These are phyloP conservation scores for Colletotrichum limetticola DNA, from an alignment of 2,329 filamentous ascomycete species.

Conservation along the genomic window DNA sequence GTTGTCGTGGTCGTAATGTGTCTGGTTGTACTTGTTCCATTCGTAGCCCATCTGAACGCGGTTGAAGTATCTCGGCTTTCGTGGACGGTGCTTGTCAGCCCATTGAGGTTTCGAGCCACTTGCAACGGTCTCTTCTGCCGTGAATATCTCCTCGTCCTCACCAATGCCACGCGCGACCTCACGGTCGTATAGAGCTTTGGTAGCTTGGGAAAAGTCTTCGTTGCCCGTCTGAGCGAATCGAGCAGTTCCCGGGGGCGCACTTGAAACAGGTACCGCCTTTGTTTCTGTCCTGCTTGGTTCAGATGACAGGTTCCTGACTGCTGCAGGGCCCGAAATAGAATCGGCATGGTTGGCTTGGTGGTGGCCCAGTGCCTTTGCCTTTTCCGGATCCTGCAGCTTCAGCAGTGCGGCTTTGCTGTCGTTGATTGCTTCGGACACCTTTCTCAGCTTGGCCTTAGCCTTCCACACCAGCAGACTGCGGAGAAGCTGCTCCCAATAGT, in stretches of 20 bases:
- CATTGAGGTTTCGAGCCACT: slow-evolving; percentile 76
- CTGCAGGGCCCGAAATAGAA: slow-evolving; percentile 44
- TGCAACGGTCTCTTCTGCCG: slow-evolving; percentile 84
- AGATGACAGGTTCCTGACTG: slow-evolving; percentile 29
- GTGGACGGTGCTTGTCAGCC: slow-evolving; percentile 85
- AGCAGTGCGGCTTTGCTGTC: slow-evolving; percentile 68
- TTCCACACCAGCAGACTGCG: slow-evolving; percentile 90
- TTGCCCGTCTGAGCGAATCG: slow-evolving; percentile 76
- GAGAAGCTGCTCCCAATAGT: slow-evolving; percentile 97
- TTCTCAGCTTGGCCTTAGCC: slow-evolving; percentile 84
- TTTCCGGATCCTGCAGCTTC: slow-evolving; percentile 73
- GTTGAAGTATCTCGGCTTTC: slow-evolving; percentile 97
- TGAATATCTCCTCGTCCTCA: slow-evolving; percentile 96
- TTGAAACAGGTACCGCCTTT: slow-evolving; percentile 27
- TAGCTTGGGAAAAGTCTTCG: slow-evolving; percentile 87
- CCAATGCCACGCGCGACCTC: slow-evolving; percentile 91
- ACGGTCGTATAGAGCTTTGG: slow-evolving; percentile 89
- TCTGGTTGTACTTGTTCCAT: slow-evolving; percentile 99
- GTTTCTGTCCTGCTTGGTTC: slow-evolving; percentile 41
- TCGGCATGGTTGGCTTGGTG: slow-evolving; percentile 42
- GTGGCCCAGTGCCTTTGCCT: slow-evolving; percentile 59
- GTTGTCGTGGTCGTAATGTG: slow-evolving; percentile 98
- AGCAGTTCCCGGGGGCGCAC: slow-evolving; percentile 66
- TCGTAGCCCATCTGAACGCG: slow-evolving; percentile 99
- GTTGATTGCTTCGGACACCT: slow-evolving; percentile 80